These are phyloP conservation scores for Cryptococcus sp. DNA, from an alignment of 1,284 basidiomycete species.

Conservation along the genomic window DNA sequence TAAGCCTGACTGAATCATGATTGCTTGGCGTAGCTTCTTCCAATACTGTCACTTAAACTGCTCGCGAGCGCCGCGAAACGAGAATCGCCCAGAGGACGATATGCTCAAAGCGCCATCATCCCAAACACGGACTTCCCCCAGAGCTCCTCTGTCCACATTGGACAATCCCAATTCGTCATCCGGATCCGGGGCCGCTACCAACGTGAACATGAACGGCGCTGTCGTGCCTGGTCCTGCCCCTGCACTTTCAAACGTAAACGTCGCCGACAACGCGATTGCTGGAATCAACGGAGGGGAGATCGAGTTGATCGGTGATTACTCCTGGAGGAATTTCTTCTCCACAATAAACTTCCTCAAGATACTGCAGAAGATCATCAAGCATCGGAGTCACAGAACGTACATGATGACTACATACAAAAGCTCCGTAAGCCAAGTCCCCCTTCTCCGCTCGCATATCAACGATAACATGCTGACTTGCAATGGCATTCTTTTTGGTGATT, in stretches of 20 bases:
- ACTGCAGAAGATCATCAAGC: slow-evolving; percentile 96
- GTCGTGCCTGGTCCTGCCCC: not conserved
- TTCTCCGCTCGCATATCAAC: not conserved
- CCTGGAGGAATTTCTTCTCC: slow-evolving; percentile 97
- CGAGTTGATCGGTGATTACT: slow-evolving; percentile 89
- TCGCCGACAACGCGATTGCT: not conserved
- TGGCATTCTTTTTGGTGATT: not conserved
- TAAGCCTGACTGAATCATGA: too few relatives aligned
- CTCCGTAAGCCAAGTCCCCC: slow-evolving; percentile 63
- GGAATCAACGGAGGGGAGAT: slow-evolving; percentile 71
- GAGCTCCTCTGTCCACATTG: too few relatives aligned
- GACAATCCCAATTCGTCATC: not conserved
- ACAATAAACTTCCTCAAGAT: slow-evolving; percentile 98
- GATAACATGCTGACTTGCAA: not conserved
- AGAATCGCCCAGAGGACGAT: slow-evolving; percentile 53
- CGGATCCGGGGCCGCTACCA: not conserved
- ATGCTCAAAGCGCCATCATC: slow-evolving; percentile 58
- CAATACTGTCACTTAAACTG: slow-evolving; percentile 70
- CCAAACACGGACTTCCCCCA: slow-evolving; percentile 3
- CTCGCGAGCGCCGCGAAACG: slow-evolving; percentile 57
- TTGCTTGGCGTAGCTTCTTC: slow-evolving; percentile 72
- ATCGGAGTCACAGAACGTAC: slow-evolving; percentile 89
- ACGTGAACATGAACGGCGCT: not conserved
- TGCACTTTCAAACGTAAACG: too few relatives aligned
- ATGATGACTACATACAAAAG: slow-evolving; percentile 98